Evolutionary conservation across 2,329 filamentous ascomycete genomes (phyloP), one percentile per base, ranked within the genome.

Genomic region (Arthrobotrys megalospora): DNA sequence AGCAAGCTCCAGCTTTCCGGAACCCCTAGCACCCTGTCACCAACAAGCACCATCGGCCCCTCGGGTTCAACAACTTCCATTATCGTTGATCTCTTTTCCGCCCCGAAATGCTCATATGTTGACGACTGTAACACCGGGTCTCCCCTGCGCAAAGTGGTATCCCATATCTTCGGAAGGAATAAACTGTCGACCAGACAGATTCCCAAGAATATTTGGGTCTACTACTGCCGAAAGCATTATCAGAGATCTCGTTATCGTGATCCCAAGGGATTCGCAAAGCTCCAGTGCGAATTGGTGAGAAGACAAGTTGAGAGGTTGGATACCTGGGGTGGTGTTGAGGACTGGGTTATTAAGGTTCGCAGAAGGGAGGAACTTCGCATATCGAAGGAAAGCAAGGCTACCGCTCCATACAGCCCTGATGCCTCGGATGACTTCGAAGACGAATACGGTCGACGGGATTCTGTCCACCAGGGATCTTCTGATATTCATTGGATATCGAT

Each of bases 91-190:
- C 53, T 75, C 7, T 75, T 75, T 41, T 67, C 62, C 36, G 63
- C 70, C 34, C 81, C 81, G n/a, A 80, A 71, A 24, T 91, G 89
- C 81, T 88, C 89, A 85, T 90, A 88, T 80, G 86, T 88, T 14
- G 83, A 85, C 0, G 85, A 88, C 77, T 91, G 90, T 82, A 86
- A 88, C 53, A 91, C 89, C 0, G 87, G 87, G 3, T 90, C 89
- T 4, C 87, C 89, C 69, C 87, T 88, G 24, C 89, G 93, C 58
- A 95, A 95, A 84, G 90, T 91, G 4, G 91, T 95, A 76, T 93
- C 91, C 0, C 92, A 96, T 82, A 88, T 94, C 69, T 95, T 95
- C 81, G 93, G 93, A 21, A 89, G 93, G 43, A 96, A 96, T 86
- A 96, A 96, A 84, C 87, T 88, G 6, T 91, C 90, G 82, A 96